Base-by-base conservation (phyloP, 305 asterid genomes). In the Rubia tinctorum region DNA sequence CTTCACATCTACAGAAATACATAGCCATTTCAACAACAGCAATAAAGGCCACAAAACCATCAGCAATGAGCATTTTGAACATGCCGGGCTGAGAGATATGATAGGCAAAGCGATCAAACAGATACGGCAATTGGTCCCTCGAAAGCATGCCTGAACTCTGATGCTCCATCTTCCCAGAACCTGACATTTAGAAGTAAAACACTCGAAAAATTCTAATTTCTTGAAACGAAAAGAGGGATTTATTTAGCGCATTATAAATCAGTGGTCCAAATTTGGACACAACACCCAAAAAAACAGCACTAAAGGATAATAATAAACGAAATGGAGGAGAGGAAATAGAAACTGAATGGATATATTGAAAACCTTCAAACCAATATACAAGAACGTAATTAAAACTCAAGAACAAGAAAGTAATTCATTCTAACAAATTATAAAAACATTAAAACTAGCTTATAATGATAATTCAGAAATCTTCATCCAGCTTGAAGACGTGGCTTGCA, bases 81-180 rank as follows among this genome's bases (percentile, higher is more conserved):
- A 2, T 69, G 89, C 98, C 92, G 23, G 90, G 87, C 56, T 82
- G 97, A 12, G 93, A 86, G 60, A 88, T 87, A 83, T 89, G 96
- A 76, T 74, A 71, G 61, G 89, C 76, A 83, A 91, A 93, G 7
- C 90, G 96, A 71, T 88, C 88, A 47, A 93, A 89, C 72, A 93
- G 92, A 71, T 85, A 80, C 72, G 88, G 83, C 84, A 93, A 74
- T 66, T 93, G 90, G 69, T 93, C 94, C 63, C 84, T 84, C 1
- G 96, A 85, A 66, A 89, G 83, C 94, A 91, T 93, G 2, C 82
- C 76, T 4, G 82, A 74, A 71, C 43, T 74, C 69, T 79, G 82
- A 60, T 53, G 69, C 14, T 27, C 39, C 65, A 20, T 9, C 74
- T 17, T 65, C 73, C 43, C 68, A 22, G 76, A 44, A 25, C 63